A percentile compares a stretch with the other conserved stretches of the same genome.
Conservation (phyloP, 2,329 filamentous ascomycete genomes). For the Clarireedia hainanense region DNA sequence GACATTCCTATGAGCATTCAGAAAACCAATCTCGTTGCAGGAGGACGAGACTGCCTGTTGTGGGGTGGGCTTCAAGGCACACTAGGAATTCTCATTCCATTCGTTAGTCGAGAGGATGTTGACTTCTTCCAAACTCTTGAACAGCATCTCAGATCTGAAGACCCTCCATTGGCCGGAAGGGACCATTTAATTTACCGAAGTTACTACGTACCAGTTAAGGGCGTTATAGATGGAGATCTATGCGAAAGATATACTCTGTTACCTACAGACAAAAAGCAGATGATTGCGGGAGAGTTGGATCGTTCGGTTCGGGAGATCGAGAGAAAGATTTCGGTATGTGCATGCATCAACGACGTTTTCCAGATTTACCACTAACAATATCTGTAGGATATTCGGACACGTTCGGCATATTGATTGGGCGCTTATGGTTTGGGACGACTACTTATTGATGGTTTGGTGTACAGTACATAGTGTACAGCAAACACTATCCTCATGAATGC, state of each 20-base stretch:
- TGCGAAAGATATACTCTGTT: constrained; percentile 86
- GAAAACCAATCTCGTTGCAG: constrained; percentile 83
- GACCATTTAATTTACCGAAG: constrained; percentile 94
- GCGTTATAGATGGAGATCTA: constrained; percentile 91
- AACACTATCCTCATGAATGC: neutral
- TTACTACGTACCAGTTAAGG: constrained; percentile 95
- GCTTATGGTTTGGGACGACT: neutral
- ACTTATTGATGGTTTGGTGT: neutral
- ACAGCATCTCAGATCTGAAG: constrained; percentile 76
- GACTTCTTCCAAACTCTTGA: constrained; percentile 97
- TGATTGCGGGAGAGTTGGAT: constrained; percentile 90
- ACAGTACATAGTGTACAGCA: neutral
- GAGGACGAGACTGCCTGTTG: constrained; percentile 82
- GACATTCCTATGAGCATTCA: constrained; percentile 87
- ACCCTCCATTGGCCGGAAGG: constrained; percentile 79
- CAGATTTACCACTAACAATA: constrained; percentile 15
- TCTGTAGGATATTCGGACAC: constrained; percentile 45
- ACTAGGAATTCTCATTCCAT: constrained; percentile 86
- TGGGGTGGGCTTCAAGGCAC: constrained; percentile 96
- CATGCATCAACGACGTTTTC: neutral
- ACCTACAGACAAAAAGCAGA: constrained; percentile 81
- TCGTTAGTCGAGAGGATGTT: constrained; percentile 83
- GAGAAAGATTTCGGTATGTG: constrained; percentile 73
- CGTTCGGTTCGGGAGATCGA: constrained; percentile 89
- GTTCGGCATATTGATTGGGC: constrained; percentile 41